A percentile compares a stretch with the other conserved stretches of the same genome.
phyloP scores from a whole-genome alignment of 2,329 filamentous ascomycete genomes.

The Rasamsonia emersonii region DNA sequence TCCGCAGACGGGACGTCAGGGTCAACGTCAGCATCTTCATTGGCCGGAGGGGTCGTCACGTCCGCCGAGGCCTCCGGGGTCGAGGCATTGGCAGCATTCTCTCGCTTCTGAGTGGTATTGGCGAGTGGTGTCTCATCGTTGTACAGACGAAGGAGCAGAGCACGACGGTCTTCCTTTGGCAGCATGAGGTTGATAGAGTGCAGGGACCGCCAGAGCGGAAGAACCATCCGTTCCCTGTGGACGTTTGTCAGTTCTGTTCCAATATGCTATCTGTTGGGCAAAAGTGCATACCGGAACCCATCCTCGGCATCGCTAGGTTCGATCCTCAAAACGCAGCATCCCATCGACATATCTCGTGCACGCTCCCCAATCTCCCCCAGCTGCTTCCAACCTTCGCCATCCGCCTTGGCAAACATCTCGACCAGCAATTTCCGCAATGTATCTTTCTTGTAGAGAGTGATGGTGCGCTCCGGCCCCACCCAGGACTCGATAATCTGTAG shows the following conservation, averaged over 20 bases:
- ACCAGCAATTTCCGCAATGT: constrained; percentile 76
- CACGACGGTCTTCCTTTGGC: constrained; percentile 89
- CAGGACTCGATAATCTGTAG: constrained; percentile 86
- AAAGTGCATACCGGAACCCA: constrained; percentile 43
- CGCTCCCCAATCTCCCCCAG: constrained; percentile 83
- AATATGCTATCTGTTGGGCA: not conserved
- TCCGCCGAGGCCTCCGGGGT: constrained; percentile 7
- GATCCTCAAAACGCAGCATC: constrained; percentile 81
- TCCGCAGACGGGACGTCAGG: constrained; percentile 5
- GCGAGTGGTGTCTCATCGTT: constrained; percentile 81
- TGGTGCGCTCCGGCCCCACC: constrained; percentile 67
- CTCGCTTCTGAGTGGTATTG: constrained; percentile 43
- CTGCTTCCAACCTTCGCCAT: constrained; percentile 61
- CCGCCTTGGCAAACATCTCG: constrained; percentile 93
- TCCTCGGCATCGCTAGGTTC: constrained; percentile 60
- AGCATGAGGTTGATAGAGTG: constrained; percentile 94
- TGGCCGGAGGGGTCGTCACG: constrained; percentile 1
- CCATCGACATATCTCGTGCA: constrained; percentile 71
- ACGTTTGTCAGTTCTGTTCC: constrained; percentile 13
- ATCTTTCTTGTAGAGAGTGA: constrained; percentile 65
- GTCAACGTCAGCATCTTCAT: constrained; percentile 3
- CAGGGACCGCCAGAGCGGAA: constrained; percentile 90
- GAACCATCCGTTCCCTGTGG: constrained; percentile 64
- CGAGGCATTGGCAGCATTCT: constrained; percentile 10
- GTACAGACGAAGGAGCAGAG: constrained; percentile 84